A percentile compares a stretch with the other conserved stretches of the same genome.
These are phyloP conservation scores for Cryomyces minteri DNA, from an alignment of 495 filamentous ascomycete genomes.

Conservation along the genomic window DNA sequence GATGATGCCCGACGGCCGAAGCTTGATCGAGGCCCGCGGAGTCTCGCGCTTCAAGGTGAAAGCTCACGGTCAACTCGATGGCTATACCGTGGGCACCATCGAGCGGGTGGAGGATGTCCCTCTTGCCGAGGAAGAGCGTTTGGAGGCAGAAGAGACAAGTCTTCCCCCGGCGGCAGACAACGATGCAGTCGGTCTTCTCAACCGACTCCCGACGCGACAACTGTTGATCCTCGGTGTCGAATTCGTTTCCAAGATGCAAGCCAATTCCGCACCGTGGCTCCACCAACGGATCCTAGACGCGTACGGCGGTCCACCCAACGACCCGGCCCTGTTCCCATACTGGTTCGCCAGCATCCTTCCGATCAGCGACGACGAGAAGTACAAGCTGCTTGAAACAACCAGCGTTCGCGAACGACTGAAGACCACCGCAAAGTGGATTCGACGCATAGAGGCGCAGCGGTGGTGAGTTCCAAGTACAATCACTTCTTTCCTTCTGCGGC, in stretches of 20 bases:
- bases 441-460: constrained; percentile 49
- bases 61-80: constrained; percentile 45
- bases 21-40: constrained; percentile 58
- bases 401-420: constrained; percentile 70
- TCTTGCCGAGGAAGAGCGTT: constrained; percentile 59
- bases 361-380: constrained; percentile 60
- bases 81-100: constrained; percentile 55
- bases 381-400: constrained; percentile 45
- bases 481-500: not conserved
- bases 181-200: constrained; percentile 24
- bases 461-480: constrained; percentile 35
- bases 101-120: constrained; percentile 64
- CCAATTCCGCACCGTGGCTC: constrained; percentile 52
- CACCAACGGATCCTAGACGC: constrained; percentile 45
- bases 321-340: constrained; percentile 66
- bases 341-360: constrained; percentile 80
- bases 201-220: constrained; percentile 47
- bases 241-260: constrained; percentile 50
- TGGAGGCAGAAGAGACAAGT: constrained; percentile 43
- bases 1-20: constrained; percentile 60
- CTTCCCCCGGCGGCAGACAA: constrained; percentile 11
- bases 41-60: constrained; percentile 55
- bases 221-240: constrained; percentile 42
- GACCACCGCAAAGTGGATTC: constrained; percentile 58
- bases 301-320: constrained; percentile 60